Conservation (phyloP, 176 grass and related monocot species). For the Rhynchospora pubera region DNA sequence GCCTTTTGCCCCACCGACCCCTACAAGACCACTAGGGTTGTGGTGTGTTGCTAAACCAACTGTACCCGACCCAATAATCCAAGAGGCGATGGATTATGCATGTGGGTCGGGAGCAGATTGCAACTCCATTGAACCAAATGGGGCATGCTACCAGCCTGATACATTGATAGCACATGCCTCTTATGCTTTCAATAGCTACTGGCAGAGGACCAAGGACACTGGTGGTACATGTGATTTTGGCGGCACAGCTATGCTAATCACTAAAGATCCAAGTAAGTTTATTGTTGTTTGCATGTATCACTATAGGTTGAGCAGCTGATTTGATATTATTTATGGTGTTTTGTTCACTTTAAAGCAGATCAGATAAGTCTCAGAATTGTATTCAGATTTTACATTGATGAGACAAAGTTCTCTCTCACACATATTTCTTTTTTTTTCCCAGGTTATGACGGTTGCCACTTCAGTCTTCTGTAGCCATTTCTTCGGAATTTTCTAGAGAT, state of each 20-base stretch:
- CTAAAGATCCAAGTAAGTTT: slow-evolving; percentile 85
- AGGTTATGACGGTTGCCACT: slow-evolving; percentile 64
- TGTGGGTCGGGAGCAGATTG: slow-evolving; percentile 68
- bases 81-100: slow-evolving; percentile 89
- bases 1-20: slow-evolving; percentile 16
- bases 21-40: background rate
- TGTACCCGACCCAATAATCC: slow-evolving; percentile 55
- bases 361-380: slow-evolving; percentile 4
- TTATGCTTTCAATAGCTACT: slow-evolving; percentile 88
- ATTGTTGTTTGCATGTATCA: background rate
- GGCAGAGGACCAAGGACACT: slow-evolving; percentile 60
- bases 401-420: background rate
- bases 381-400: background rate
- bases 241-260: slow-evolving; percentile 71
- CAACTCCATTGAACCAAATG: slow-evolving; percentile 42
- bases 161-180: slow-evolving; percentile 67
- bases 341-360: background rate
- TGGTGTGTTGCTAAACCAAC: slow-evolving; percentile 92
- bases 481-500: slow-evolving; percentile 4
- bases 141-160: slow-evolving; percentile 62
- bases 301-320: background rate
- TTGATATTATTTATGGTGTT: background rate
- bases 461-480: slow-evolving; percentile 45
- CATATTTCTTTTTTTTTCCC: slow-evolving; percentile 17
- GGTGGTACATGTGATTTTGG: slow-evolving; percentile 95